Base-by-base conservation (phyloP, 2,329 filamentous ascomycete genomes). In the Colletotrichum sp. region DNA sequence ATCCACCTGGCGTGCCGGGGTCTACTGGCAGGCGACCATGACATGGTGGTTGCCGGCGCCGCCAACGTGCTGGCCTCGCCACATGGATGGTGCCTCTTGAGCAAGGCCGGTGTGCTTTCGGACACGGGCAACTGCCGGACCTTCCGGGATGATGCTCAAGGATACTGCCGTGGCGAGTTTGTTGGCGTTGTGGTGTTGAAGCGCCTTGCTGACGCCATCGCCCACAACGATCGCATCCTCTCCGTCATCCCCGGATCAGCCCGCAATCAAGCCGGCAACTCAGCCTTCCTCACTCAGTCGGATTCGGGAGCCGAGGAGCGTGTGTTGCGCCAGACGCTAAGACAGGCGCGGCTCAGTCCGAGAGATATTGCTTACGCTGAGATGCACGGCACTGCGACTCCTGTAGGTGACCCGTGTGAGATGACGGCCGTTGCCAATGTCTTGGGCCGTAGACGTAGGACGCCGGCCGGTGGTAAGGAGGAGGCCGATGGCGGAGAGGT, bases 251-350 rank as follows among this genome's bases (percentile, higher is more conserved):
- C 82, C 0, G 82, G 80, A 1, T 84, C 84, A 0, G 84, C 80
- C 0, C 80, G 85, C 3, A 85, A 88, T 74, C 85, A 87, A 63
- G 86, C 88, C 69, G 85, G 85, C 4, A 85, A 82, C 34, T 81
- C 80, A 9, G 79, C 79, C 0, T 79, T 79, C 9, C 80, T 84
- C 61, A 81, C 79, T 0, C 77, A 78, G 21, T 78, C 79, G 2
- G 73, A 79, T 55, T 26, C 71, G 1, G 36, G 21, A 1, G 78
- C 79, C 1, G 78, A 80, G 56, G 74, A 76, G 14, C 66, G 61
- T 2, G 69, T 81, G 2, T 92, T 91, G 81, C 88, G 89, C 78
- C 87, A 88, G 69, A 86, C 92, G 8, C 86, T 92, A 4, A 86
- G 87, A 43, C 67, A 72, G 1, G 66, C 71, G 76, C 81, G 58